A percentile compares a stretch with the other conserved stretches of the same genome.
phyloP scores from a whole-genome alignment of 306 rosid species.

The Comarum palustre region DNA sequence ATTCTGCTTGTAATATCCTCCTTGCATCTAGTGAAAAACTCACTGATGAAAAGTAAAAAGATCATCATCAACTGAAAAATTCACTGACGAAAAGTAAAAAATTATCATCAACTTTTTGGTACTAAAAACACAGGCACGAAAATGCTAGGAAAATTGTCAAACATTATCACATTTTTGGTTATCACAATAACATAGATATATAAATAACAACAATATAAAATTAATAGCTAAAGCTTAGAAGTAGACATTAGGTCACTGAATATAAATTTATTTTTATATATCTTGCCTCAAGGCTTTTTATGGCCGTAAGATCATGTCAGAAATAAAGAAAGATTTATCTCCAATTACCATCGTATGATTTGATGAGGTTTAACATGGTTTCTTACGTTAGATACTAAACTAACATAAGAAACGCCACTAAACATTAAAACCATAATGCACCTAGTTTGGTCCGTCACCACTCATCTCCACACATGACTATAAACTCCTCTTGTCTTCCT shows the following conservation, averaged over 20 bases:
- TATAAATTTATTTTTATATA: too few relatives aligned
- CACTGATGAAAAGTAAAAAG: background rate
- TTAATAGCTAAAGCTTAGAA: too few relatives aligned
- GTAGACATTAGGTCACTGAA: too few relatives aligned
- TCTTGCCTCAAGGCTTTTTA: too few relatives aligned
- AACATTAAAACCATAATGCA: conserved; percentile 20
- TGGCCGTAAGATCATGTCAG: too few relatives aligned
- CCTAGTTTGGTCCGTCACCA: conserved; percentile 35
- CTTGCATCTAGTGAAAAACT: background rate
- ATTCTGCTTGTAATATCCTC: background rate
- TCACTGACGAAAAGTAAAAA: background rate
- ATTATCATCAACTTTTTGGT: background rate
- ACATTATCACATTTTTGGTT: background rate
- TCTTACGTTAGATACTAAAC: too few relatives aligned
- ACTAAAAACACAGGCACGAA: background rate
- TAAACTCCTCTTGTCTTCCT: background rate
- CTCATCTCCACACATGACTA: background rate
- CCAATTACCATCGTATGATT: too few relatives aligned
- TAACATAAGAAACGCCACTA: conserved; percentile 18
- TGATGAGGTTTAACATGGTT: too few relatives aligned
- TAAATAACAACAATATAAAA: too few relatives aligned
- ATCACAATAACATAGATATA: too few relatives aligned
- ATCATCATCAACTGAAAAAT: background rate
- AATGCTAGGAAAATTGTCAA: background rate
- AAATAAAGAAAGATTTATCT: too few relatives aligned